A percentile compares a stretch with the other conserved stretches of the same genome.
These are phyloP conservation scores for Arxiozyma heterogenica DNA, from an alignment of 1,139 yeast genomes.

Conservation along the genomic window DNA sequence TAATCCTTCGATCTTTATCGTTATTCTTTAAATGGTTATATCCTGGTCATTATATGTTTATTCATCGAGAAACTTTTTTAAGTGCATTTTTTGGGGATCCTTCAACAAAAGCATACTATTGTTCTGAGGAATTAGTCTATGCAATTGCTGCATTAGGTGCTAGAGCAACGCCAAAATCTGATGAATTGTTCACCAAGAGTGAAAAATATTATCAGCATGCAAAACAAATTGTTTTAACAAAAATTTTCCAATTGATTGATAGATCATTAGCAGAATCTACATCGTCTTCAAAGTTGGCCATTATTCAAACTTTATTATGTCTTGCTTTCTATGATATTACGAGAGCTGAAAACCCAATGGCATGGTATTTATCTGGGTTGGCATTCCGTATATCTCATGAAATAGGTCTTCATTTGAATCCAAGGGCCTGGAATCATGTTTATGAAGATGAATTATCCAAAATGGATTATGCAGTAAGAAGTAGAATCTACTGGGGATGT, in stretches of 20 bases:
- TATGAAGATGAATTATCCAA: slow-evolving; percentile 26
- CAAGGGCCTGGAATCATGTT: slow-evolving; percentile 41
- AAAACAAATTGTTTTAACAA: slow-evolving; percentile 35
- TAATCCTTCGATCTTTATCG: slow-evolving; percentile 35
- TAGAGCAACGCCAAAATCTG: slow-evolving; percentile 37
- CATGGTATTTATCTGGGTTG: slow-evolving; percentile 54
- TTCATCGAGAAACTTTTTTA: slow-evolving; percentile 52
- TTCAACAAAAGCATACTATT: slow-evolving; percentile 35
- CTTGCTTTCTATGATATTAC: slow-evolving; percentile 51
- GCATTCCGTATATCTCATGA: slow-evolving; percentile 58
- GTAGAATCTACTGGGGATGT: slow-evolving; percentile 56
- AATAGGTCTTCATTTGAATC: slow-evolving; percentile 51
- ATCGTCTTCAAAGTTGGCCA: slow-evolving; percentile 26
- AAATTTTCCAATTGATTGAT: slow-evolving; percentile 35
- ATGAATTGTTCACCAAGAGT: slow-evolving; percentile 35
- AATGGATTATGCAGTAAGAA: slow-evolving; percentile 43
- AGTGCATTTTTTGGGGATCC: slow-evolving; percentile 46
- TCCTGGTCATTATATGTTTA: slow-evolving; percentile 52
- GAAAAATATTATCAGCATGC: slow-evolving; percentile 41
- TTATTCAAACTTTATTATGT: slow-evolving; percentile 41
- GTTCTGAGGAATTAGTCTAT: slow-evolving; percentile 42
- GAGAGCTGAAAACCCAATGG: slow-evolving; percentile 46
- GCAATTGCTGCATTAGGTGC: slow-evolving; percentile 53
- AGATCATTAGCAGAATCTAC: slow-evolving; percentile 19
- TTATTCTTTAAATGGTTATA: slow-evolving; percentile 55